Base-by-base conservation (phyloP, 495 filamentous ascomycete genomes). In the Cairneyella variabilis region DNA sequence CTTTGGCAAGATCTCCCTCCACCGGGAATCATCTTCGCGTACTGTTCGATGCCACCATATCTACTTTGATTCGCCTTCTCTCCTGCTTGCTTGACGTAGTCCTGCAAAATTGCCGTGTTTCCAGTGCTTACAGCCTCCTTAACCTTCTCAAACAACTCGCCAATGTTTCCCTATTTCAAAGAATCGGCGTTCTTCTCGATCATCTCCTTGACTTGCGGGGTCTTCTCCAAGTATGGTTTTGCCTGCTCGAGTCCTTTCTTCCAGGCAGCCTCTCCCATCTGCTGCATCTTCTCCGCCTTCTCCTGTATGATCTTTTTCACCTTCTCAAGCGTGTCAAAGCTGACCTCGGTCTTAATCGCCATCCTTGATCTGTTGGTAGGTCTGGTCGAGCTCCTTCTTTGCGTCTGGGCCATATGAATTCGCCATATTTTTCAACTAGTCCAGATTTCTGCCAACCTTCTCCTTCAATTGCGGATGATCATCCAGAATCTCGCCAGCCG, bases 391-490 rank as follows among this genome's bases (percentile, higher is more conserved):
- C 65, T 85, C 72, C 71, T 86, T 83, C 71, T 83, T 83, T 0
- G 83, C 83, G 58, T 86, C 79, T 0, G 83, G 84, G 0, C 85
- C 85, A 61, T 82, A 82, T 20, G 77, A 62, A 25, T 85, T 75
- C 25, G 78, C 82, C 69, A 85, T 73, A 56, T 82, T 62, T 71
- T 84, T 85, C 38, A 88, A 63, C 63, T 83, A 73, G 28, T 83
- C 72, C 30, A 80, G 66, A 42, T 76, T 76, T 3, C 76, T 78
- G n/a, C 83, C 83, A 25, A 89, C 63, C 68, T 82, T 79, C 62
- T 87, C 76, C 69, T 85, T 84, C 10, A 88, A 56, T 57, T 82
- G 57, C 1, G 85, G 84, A 57, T 87, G 84, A 54, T 84, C 83
- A 43, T 84, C 70, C 30, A 86, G 62, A 26, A 88, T 74, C 46